Evolutionary conservation across 768 basidiomycete species (phyloP), one percentile per base, ranked within the genome.

Genomic region (Tylopilus sp.): DNA sequence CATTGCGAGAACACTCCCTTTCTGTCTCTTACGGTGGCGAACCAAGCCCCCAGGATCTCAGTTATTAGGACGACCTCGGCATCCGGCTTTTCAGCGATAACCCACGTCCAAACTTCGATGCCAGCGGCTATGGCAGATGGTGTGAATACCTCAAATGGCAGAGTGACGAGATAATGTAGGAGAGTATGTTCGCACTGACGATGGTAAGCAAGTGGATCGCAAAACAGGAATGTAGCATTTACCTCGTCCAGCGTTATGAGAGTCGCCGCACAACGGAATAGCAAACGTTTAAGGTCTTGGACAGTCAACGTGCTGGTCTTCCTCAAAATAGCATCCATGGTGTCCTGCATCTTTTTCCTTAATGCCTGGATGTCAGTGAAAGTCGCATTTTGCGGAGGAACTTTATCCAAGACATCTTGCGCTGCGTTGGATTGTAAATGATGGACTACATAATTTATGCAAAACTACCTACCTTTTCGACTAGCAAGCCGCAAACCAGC

Each of bases 91-190:
- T 95, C 89, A 13, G 89, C 83, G 47, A 97, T 87, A 0, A 97
- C 79, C 95, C 95, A 98, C 3, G 88, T 92, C 97, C 97, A 98
- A 10, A 88, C 86, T 63, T 98, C 94, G 39, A 94, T 85, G 0
- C 91, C 95, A 2, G 90, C 82, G 15, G 90, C 79, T 50, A 98
- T 82, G 1, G 93, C 83, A 4, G 89, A 74, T 1, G 94, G 91
- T 1, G 89, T 94, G 55, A 91, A 91, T 3, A 90, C 85, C 50
- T 89, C 86, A 60, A 98, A 90, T 0, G 97, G 97, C 17, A 98
- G 69, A 30, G 79, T 76, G 8, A 98, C 94, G 22, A 98, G 74
- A 66, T 92, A 86, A 69, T 91, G 88, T 10, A 98, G 72, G 13
- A 98, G 74, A 21, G 88, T 88, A 62, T 88, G 79, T 52, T 98